Conservation (phyloP, 495 filamentous ascomycete genomes). For the Trichoderma erinaceum region DNA sequence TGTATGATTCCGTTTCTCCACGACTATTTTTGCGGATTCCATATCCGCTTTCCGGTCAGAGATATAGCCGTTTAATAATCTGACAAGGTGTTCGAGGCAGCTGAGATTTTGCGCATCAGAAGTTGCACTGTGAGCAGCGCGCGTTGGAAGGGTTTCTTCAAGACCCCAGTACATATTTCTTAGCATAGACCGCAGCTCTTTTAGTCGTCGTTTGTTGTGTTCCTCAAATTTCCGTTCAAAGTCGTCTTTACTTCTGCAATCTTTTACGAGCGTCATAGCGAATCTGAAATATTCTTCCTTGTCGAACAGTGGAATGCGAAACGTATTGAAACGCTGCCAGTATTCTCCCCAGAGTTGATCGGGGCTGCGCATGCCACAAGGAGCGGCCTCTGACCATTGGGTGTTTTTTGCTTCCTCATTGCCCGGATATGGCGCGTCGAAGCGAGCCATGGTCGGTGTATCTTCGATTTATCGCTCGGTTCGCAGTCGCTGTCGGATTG, state of each 20-base stretch:
- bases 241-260: neutral
- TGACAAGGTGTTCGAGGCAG: neutral
- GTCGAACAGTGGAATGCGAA: neutral
- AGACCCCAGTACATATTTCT: neutral
- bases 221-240: neutral
- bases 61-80: neutral
- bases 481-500: no score
- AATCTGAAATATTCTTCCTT: neutral
- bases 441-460: neutral
- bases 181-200: neutral
- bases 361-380: neutral
- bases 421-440: neutral
- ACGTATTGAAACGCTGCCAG: neutral
- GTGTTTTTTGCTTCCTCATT: neutral
- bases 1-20: neutral
- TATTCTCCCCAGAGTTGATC: neutral
- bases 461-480: neutral
- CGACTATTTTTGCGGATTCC: neutral
- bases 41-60: neutral
- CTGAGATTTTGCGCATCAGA: neutral
- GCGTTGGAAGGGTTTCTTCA: neutral
- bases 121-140: neutral
- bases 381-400: neutral
- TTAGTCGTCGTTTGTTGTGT: neutral
- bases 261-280: neutral